These are phyloP conservation scores for Penicillium sp. DNA, from an alignment of 2,329 filamentous ascomycete genomes.

Conservation along the genomic window DNA sequence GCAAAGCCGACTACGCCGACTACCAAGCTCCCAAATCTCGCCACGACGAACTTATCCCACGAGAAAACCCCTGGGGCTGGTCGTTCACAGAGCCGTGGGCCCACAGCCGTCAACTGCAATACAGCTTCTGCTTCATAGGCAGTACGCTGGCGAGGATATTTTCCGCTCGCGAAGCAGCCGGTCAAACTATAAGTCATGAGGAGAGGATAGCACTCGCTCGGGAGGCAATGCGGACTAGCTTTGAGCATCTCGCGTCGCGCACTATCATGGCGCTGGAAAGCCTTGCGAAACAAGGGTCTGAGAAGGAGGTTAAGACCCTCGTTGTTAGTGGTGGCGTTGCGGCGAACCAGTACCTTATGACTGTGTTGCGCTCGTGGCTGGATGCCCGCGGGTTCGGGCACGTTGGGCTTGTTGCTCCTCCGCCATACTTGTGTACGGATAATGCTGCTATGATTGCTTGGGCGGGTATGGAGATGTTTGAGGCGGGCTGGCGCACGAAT, in stretches of 20 bases:
- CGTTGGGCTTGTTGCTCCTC: slow-evolving; percentile 64
- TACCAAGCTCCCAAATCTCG: no score
- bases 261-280: slow-evolving; percentile 59
- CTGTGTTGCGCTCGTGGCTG: slow-evolving; percentile 54
- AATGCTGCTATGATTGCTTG: slow-evolving; percentile 98
- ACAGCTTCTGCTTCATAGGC: no score
- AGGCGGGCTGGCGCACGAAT: slow-evolving; percentile 61
- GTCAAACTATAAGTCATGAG: no score
- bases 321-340: slow-evolving; percentile 88
- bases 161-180: no score
- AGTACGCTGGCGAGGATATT: no score
- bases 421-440: slow-evolving; percentile 70
- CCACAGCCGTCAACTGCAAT: no score
- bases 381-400: slow-evolving; percentile 55
- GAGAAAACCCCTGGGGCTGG: slow-evolving; percentile 64
- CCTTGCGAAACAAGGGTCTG: slow-evolving; percentile 16
- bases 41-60: no score
- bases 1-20: slow-evolving; percentile 28
- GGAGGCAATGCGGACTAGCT: slow-evolving; percentile 68
- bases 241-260: slow-evolving; percentile 75
- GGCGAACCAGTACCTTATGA: slow-evolving; percentile 67
- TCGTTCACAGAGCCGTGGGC: no score
- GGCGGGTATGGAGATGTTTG: slow-evolving; percentile 86
- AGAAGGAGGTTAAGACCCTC: slow-evolving; percentile 48
- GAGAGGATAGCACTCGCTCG: no score